Conservation (phyloP, 257 asterid genomes). For the Eucommia ulmoides region DNA sequence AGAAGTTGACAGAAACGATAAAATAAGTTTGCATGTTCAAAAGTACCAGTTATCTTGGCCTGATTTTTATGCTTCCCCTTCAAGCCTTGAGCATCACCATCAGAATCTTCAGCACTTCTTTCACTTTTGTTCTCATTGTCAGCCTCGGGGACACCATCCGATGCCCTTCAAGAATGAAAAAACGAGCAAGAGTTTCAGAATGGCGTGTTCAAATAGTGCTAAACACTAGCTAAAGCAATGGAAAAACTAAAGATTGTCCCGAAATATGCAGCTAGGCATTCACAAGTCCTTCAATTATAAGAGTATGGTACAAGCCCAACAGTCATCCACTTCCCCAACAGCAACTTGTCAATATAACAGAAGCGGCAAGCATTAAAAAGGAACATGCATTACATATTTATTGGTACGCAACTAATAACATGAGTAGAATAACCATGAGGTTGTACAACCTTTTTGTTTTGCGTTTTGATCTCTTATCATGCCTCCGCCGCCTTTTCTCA, state of each 20-base stretch:
- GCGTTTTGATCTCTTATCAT: slow-evolving; percentile 68
- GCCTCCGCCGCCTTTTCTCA: slow-evolving; percentile 70
- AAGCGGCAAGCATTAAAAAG: too few species aligned
- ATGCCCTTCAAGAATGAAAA: slow-evolving; percentile 33
- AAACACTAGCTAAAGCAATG: not conserved
- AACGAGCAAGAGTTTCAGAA: not conserved
- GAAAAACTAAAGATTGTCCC: not conserved
- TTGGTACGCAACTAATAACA: too few species aligned
- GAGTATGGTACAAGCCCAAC: too few species aligned
- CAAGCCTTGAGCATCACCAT: slow-evolving; percentile 19
- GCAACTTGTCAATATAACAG: too few species aligned
- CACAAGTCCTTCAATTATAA: not conserved
- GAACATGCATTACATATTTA: too few species aligned
- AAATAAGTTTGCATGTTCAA: too few species aligned
- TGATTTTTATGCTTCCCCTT: slow-evolving; percentile 29
- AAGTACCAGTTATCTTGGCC: slow-evolving; percentile 26
- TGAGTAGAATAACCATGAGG: not conserved
- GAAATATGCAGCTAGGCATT: not conserved
- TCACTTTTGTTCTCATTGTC: slow-evolving; percentile 32
- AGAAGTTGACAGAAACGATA: too few species aligned
- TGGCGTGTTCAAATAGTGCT: not conserved
- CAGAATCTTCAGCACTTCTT: slow-evolving; percentile 41
- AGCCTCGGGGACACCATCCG: slow-evolving; percentile 39
- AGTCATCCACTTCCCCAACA: not conserved
- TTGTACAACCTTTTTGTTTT: slow-evolving; percentile 53